phyloP scores from a whole-genome alignment of 1,139 yeast genomes.

The Scheffersomyces stambukii region DNA sequence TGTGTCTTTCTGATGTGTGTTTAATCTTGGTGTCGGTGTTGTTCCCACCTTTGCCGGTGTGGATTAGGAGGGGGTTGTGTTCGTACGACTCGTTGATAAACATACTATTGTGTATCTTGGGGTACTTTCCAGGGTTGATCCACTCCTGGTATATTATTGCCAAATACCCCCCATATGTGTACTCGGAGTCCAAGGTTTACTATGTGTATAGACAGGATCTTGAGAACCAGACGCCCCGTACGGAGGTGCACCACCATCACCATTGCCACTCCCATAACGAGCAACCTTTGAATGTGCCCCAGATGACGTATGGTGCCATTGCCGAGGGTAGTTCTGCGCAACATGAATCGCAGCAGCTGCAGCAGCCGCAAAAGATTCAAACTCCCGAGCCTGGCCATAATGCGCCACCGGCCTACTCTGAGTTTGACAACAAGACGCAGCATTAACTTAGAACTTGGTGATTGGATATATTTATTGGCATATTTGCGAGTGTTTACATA shows the following conservation, averaged over 20 bases:
- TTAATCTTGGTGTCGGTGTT: conserved; percentile 58
- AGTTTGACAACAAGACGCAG: conserved; percentile 19
- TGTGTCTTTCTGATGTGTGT: conserved; percentile 44
- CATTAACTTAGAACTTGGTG: conserved; percentile 4
- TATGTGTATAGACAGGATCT: conserved; percentile 31
- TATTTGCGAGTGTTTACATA: too few species aligned
- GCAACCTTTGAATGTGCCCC: conserved; percentile 4
- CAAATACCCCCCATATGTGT: conserved; percentile 33
- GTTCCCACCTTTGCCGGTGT: conserved; percentile 71
- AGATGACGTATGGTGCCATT: conserved; percentile 22
- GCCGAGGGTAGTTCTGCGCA: conserved; percentile 15
- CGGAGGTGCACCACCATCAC: conserved; percentile 12
- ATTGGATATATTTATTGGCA: too few species aligned
- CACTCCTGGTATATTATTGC: conserved; percentile 65
- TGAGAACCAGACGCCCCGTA: conserved; percentile 21
- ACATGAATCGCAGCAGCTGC: conserved; percentile 1
- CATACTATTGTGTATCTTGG: conserved; percentile 52
- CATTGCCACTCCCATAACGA: conserved; percentile 18
- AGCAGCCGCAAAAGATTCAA: conserved; percentile 3
- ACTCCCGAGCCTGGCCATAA: conserved; percentile 1
- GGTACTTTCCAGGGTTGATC: conserved; percentile 66
- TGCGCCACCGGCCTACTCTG: conserved; percentile 37
- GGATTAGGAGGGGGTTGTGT: conserved; percentile 64
- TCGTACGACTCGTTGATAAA: conserved; percentile 60
- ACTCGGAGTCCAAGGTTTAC: conserved; percentile 24